Percentiles rank a stretch among this genome's conserved stretches.
Conservation (phyloP, 2,329 filamentous ascomycete genomes). For the Sporothrix phasma region DNA sequence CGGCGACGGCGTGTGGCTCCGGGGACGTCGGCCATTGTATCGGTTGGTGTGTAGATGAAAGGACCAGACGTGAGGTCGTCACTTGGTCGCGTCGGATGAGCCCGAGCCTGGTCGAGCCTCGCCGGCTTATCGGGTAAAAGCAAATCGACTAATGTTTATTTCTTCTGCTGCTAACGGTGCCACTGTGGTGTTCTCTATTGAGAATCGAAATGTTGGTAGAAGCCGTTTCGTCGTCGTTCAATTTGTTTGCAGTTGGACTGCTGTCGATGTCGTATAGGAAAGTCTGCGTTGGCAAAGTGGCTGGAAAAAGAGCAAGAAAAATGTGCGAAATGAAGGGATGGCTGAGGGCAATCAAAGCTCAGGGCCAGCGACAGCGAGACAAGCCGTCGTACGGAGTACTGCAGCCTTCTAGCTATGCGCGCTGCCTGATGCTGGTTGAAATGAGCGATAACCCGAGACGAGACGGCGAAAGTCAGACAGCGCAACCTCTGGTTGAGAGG, state of each 20-base stretch:
- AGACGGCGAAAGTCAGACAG: conserved; percentile 5
- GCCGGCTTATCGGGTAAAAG: background rate
- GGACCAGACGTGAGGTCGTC: background rate
- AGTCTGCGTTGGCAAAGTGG: background rate
- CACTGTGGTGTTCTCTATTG: background rate
- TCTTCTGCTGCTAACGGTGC: background rate
- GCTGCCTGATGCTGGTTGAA: background rate
- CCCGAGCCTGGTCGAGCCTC: background rate
- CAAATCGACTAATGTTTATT: background rate
- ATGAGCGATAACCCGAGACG: background rate
- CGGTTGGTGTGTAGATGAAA: background rate
- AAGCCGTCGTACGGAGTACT: background rate
- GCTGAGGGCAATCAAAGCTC: background rate
- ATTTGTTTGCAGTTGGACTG: background rate
- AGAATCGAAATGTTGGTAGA: no score
- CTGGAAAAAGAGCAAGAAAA: background rate
- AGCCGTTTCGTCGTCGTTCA: background rate
- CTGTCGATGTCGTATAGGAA: background rate
- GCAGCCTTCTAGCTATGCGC: background rate
- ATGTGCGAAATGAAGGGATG: background rate
- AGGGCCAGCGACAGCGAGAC: background rate
- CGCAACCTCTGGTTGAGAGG: conserved; percentile 1
- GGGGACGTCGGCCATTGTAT: conserved; percentile 29
- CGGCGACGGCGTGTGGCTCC: conserved; percentile 38
- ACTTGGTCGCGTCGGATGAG: background rate